Evolutionary conservation across 2,329 filamentous ascomycete species (phyloP), one percentile per base, ranked within the genome.

Genomic region (Pseudogymnoascus sp.): DNA sequence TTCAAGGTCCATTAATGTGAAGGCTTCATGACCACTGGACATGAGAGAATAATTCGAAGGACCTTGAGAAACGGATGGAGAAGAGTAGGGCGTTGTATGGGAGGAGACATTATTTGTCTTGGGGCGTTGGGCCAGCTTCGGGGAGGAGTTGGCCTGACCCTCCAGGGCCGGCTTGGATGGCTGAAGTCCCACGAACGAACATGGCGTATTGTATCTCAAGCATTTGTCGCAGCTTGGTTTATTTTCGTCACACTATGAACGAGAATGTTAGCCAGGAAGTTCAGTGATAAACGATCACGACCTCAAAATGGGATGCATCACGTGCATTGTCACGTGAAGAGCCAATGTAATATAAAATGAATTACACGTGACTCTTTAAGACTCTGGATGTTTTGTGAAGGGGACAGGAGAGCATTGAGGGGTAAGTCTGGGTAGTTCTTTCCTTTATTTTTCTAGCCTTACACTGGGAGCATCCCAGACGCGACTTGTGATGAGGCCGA

Each of bases 211-310:
- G 58, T 65, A 63, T n/a, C 63, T 60, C 5, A 35, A 36, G 18
- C 67, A 69, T 42, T 67, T 65, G 2, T 36, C 21, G 42, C 67
- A 69, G 45, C 59, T 21, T 7, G 67, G 67, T 35, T 64, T 63
- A 8, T 59, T n/a, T 58, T 69, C 67, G 21, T 68, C 61, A 48
- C 67, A 69, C 67, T 69, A 45, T 2, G 27, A 62, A 59, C 12
- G 48, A 39, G 52, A 1, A 33, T 55, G 48, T 61, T 27, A 36
- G 45, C 48, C 10, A 27, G 33, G 25, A 25, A 55, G 13, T 39
- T 52, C 13, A 13, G 18, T 39, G 18, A 59, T 25, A 59, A 59
- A 15, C 10, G 31, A 55, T 6, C 12, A 5, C 1, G 25, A 15
- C 12, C 12, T 25, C 18, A 31, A 62, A 45, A 2, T 1, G 21